These are phyloP conservation scores for Carex cristatella DNA, from an alignment of 176 grass and related monocot genomes.

Conservation along the genomic window DNA sequence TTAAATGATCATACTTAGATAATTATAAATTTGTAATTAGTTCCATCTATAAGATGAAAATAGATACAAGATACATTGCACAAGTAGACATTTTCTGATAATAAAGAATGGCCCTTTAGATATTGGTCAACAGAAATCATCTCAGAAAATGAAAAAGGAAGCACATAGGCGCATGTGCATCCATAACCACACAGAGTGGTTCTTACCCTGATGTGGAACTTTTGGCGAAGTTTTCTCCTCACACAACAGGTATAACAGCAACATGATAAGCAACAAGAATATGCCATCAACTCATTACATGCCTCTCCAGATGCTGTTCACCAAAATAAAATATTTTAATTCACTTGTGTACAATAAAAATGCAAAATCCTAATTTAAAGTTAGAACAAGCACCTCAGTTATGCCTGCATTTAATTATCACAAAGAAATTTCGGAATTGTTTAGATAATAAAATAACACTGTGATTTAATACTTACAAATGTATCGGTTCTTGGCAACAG, in stretches of 20 bases:
- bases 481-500: constrained; percentile 57
- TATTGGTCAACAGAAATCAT: not conserved
- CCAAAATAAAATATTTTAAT: not conserved
- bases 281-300: constrained; percentile 93
- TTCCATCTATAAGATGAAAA: not conserved
- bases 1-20: not conserved
- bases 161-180: not conserved
- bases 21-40: not conserved
- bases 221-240: constrained; percentile 81
- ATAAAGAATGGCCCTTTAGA: not conserved
- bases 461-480: constrained; percentile 60
- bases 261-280: constrained; percentile 80
- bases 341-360: not conserved
- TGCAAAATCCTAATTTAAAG: not conserved
- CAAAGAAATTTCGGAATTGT: not conserved
- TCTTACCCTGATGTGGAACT: constrained; percentile 69
- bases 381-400: not conserved
- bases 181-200: not conserved
- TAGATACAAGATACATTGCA: not conserved
- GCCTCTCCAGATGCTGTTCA: constrained; percentile 71
- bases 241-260: constrained; percentile 96
- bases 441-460: not conserved
- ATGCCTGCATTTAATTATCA: not conserved
- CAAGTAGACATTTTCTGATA: not conserved
- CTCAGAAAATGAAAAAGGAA: not conserved